Base-by-base conservation (phyloP, 1,284 basidiomycete species). In the Tilletiaria anomala region DNA sequence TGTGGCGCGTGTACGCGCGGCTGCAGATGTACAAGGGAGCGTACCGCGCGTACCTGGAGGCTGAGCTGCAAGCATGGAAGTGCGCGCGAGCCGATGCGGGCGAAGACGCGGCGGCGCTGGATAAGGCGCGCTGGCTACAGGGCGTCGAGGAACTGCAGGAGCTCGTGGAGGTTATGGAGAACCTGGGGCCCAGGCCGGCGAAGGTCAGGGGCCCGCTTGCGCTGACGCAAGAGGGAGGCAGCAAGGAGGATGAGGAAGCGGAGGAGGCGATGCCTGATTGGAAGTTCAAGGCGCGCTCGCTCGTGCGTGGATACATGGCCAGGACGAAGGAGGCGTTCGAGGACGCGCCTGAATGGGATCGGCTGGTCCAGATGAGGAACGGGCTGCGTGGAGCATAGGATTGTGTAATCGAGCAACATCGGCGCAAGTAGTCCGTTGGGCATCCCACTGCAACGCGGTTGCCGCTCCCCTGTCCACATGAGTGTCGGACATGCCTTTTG, bases 271-370 rank as follows among this genome's bases (percentile, higher is more conserved):
- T 70, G 55, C 69, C 68, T 11, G 72, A 74, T 53, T 94, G 89
- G 86, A 74, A 73, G 63, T 76, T 83, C 64, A 85, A 91, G 69
- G 86, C 80, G 31, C 75, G 82, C 44, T 91, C 84, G 48, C 73
- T 96, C 44, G 76, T 96, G 41, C 73, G 89, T 61, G 82, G 79
- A 32, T 96, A 94, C 67, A 76, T 88, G 69, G 86, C 82, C 3
- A 54, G 73, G 40, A 74, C 73, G n/a, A 68, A 61, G 53, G 60
- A 80, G 16, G 50, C 54, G 42, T 94, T 88, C 58, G 83, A 82
- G 61, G 84, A 86, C 44, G 83, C 91, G 68, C 74, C 77, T 2
- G 86, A 86, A 69, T 94, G 83, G 79, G 70, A 73, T 32, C 71
- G 73, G 51, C 71, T 96, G 54, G 72, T 73, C 52, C 76, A 72